phyloP scores from a whole-genome alignment of 2,329 filamentous ascomycete species.

The Claviceps pazoutovae region DNA sequence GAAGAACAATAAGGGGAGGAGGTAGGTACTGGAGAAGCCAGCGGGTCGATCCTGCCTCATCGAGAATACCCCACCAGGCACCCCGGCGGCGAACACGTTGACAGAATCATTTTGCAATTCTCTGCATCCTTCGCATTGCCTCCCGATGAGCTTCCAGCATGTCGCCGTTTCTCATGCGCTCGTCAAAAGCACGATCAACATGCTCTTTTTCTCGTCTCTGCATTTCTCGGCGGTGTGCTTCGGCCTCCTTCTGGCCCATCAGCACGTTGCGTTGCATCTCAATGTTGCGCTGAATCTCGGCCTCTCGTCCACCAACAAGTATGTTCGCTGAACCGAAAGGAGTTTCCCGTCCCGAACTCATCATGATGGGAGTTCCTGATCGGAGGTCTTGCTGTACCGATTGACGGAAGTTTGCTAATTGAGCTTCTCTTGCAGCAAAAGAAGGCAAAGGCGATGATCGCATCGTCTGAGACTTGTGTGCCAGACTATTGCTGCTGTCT shows the following conservation, averaged over 20 bases:
- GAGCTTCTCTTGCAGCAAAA: constrained; percentile 36
- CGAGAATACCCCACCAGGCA: neutral
- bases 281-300: constrained; percentile 32
- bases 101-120: constrained; percentile 1
- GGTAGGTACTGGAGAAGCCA: neutral
- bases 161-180: constrained; percentile 61
- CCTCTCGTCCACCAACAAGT: constrained; percentile 21
- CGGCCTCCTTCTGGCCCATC: constrained; percentile 48
- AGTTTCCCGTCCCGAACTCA: constrained; percentile 22
- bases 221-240: constrained; percentile 44
- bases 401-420: constrained; percentile 53
- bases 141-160: constrained; percentile 66
- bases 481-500: constrained; percentile 19
- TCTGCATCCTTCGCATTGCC: constrained; percentile 68
- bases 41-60: neutral
- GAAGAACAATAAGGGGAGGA: neutral
- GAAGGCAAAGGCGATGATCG: constrained; percentile 30
- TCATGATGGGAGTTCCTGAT: constrained; percentile 22
- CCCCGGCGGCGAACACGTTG: neutral
- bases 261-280: constrained; percentile 41
- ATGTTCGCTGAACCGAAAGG: constrained; percentile 22
- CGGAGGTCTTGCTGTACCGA: constrained; percentile 50
- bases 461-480: constrained; percentile 41
- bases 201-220: constrained; percentile 43
- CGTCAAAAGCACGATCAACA: constrained; percentile 51